Evolutionary conservation across 108 stramenopile species (phyloP), one percentile per base, ranked within the genome.

Genomic region (Discostella stelligeroides): DNA sequence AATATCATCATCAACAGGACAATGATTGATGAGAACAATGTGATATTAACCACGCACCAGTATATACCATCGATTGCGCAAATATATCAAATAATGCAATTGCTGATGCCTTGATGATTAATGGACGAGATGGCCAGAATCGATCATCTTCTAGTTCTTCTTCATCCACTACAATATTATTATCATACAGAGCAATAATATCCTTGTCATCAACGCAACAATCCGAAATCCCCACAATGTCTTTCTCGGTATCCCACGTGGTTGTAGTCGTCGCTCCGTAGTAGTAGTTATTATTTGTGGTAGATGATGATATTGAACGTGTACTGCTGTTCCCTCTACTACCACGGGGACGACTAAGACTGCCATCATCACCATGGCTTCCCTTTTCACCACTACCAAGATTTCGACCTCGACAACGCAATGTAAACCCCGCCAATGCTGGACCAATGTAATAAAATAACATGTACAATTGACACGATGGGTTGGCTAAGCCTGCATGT

Each of bases 361-460:
- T 38, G 6, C 27, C 39, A 15, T 48, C 39, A 25, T 4, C 28
- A 50, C 60, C 6, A 41, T 15, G 43, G 27, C 30, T 34, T 34
- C 30, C 18, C 13, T 20, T 18, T 39, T 56, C 30, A 29, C 12
- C 24, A 4, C 30, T 10, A 17, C 18, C 4, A 11, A 0, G 9
- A 15, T 10, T 45, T 23, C 45, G 60, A n/a, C 53, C 18, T 18
- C 69, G 56, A 17, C 74, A 47, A 17, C 76, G 68, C 43, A 78
- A 49, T n/a, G 81, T 63, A 14, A 82, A 27, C 14, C 40, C 75
- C 3, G 72, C 81, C 11, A 38, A 53, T n/a, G 86, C 80, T 6
- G 88, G 88, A 43, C 88, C 88, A 11, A 86, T 51, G 58, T 89
- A 92, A 59, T 88, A 89, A 68, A 89, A 87, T 18, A 88, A 54